These are phyloP conservation scores for Dactylellina haptotyla DNA, from an alignment of 2,329 filamentous ascomycete genomes.

Conservation along the genomic window DNA sequence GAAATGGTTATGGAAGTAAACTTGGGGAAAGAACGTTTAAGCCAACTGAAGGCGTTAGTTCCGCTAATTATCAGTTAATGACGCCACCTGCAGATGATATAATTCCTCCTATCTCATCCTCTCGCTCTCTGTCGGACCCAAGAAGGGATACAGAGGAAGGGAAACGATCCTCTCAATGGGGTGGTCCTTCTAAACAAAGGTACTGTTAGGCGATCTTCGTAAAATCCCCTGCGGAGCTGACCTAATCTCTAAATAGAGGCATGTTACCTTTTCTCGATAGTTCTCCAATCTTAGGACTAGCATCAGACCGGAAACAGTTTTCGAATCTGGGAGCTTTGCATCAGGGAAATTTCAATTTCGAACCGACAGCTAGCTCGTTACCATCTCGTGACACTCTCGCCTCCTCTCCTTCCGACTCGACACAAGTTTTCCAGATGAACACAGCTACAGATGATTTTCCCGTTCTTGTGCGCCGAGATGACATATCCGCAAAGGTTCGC, in stretches of 20 bases:
- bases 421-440: constrained; percentile 75
- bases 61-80: constrained; percentile 85
- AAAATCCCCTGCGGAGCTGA: neutral
- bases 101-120: constrained; percentile 71
- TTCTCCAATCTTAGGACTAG: constrained; percentile 27
- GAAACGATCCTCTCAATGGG: constrained; percentile 34
- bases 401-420: constrained; percentile 72
- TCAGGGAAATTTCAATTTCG: constrained; percentile 89
- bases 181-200: constrained; percentile 45
- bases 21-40: constrained; percentile 78
- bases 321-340: constrained; percentile 63
- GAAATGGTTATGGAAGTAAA: constrained; percentile 62
- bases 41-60: constrained; percentile 72
- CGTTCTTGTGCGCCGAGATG: constrained; percentile 76
- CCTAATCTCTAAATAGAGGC: constrained; percentile 8
- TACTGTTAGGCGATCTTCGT: neutral
- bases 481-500: constrained; percentile 66
- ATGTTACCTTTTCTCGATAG: constrained; percentile 36
- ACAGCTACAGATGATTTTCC: constrained; percentile 82
- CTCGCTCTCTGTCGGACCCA: constrained; percentile 61
- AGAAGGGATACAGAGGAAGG: constrained; percentile 36
- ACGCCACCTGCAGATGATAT: constrained; percentile 70
- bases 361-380: constrained; percentile 66
- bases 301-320: constrained; percentile 52
- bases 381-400: constrained; percentile 64